Evolutionary conservation across 192 early-diverging fungal species (phyloP).

Genomic region (Anaeromyces robustus): DNA sequence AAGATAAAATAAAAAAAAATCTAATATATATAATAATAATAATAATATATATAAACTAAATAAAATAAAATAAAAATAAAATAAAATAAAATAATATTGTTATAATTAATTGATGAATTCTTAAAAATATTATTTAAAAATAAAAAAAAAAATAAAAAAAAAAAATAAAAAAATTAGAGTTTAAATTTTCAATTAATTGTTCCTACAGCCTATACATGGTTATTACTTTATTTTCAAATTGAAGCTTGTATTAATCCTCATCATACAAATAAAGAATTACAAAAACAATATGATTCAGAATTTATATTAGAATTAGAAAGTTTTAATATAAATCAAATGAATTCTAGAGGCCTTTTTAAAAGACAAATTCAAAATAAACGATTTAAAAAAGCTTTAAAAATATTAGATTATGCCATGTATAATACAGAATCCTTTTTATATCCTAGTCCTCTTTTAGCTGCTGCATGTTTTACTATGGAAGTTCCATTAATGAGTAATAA

Average conservation of each 20-base stretch:
- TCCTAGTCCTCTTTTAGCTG: not conserved
- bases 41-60: too few species aligned
- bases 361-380: not conserved
- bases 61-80: too few species aligned
- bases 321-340: not conserved
- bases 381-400: not conserved
- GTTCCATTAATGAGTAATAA: not conserved
- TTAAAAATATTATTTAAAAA: too few species aligned
- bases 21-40: too few species aligned
- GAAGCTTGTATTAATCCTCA: not conserved
- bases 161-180: not conserved
- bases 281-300: not conserved
- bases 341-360: not conserved
- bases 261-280: not conserved
- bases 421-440: not conserved
- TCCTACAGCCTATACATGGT: not conserved
- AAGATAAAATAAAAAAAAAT: not conserved
- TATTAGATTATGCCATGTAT: not conserved
- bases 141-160: too few species aligned
- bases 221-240: not conserved
- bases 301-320: not conserved
- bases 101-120: too few species aligned
- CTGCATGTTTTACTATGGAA: not conserved
- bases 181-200: not conserved
- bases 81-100: too few species aligned